Conservation (phyloP, 1,284 basidiomycete species). For the Schizopora paradoxa region DNA sequence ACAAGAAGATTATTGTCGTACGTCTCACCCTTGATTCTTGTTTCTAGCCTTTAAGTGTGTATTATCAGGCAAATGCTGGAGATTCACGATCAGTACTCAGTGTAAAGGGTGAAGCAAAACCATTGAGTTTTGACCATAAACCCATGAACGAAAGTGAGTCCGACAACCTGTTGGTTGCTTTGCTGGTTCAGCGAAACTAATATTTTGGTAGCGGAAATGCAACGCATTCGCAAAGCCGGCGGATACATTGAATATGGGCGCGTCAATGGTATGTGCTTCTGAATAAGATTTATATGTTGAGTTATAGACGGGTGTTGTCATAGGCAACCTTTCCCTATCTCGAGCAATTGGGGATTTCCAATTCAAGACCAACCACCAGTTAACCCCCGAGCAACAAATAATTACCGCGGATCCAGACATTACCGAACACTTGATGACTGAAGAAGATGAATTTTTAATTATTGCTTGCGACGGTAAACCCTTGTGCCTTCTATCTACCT, state of each 20-base stretch:
- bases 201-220: constrained; percentile 63
- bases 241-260: constrained; percentile 97
- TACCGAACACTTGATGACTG: constrained; percentile 71
- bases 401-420: constrained; percentile 96
- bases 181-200: constrained; percentile 7
- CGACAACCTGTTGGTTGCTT: constrained; percentile 3
- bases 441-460: constrained; percentile 95
- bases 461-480: constrained; percentile 91
- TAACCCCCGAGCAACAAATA: constrained; percentile 87
- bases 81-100: constrained; percentile 94
- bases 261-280: constrained; percentile 77
- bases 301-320: neutral
- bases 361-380: constrained; percentile 89
- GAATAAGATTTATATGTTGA: neutral
- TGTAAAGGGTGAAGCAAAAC: constrained; percentile 79
- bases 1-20: constrained; percentile 80
- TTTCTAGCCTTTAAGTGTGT: constrained; percentile 6
- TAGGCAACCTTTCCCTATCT: constrained; percentile 94
- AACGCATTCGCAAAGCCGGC: constrained; percentile 88
- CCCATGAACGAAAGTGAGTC: constrained; percentile 78
- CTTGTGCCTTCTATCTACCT: neutral
- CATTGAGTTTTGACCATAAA: constrained; percentile 95
- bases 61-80: constrained; percentile 95
- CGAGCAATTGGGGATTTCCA: constrained; percentile 97
- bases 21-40: constrained; percentile 24